Percentiles rank a stretch among this genome's conserved stretches.
Evolutionary conservation across 306 rosid species (phyloP).

Genomic region (Glycine latifolia): DNA sequence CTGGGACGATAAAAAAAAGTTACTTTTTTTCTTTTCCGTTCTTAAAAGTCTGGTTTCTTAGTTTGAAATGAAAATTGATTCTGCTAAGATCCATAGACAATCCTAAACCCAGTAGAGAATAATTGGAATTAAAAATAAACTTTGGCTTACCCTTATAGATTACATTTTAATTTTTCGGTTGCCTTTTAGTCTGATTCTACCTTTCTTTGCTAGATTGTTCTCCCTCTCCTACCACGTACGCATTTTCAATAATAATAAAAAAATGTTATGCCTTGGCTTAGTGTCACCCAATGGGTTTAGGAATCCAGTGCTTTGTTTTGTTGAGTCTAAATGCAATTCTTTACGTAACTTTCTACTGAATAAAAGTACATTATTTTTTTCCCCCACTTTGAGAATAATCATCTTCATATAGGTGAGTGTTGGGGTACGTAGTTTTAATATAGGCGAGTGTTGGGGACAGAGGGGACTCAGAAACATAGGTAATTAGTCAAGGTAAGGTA

Average conservation of each 20-base stretch:
- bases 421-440: too few relatives aligned
- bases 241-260: slow-evolving; percentile 3
- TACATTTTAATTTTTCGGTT: slow-evolving; percentile 35
- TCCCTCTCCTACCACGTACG: slow-evolving; percentile 44
- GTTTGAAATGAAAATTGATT: slow-evolving; percentile 9
- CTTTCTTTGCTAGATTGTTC: slow-evolving; percentile 61
- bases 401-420: slow-evolving; percentile 49
- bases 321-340: slow-evolving; percentile 61
- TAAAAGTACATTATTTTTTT: slow-evolving; percentile 49
- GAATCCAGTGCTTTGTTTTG: slow-evolving; percentile 68
- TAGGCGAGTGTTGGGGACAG: slow-evolving; percentile 38
- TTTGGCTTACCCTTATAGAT: slow-evolving; percentile 14
- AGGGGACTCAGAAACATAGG: slow-evolving; percentile 17
- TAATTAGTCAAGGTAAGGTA: not conserved
- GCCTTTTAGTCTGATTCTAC: slow-evolving; percentile 61
- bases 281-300: slow-evolving; percentile 49
- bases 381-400: slow-evolving; percentile 5
- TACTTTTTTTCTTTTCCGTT: not conserved
- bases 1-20: not conserved
- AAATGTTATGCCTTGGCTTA: slow-evolving; percentile 30
- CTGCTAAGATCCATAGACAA: slow-evolving; percentile 22
- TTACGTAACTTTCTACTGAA: slow-evolving; percentile 64
- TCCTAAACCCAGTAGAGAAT: slow-evolving; percentile 14
- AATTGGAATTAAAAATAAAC: slow-evolving; percentile 22
- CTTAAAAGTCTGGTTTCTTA: not conserved